These are phyloP conservation scores for Clitoria ternatea DNA, from an alignment of 306 rosid species.

Conservation along the genomic window DNA sequence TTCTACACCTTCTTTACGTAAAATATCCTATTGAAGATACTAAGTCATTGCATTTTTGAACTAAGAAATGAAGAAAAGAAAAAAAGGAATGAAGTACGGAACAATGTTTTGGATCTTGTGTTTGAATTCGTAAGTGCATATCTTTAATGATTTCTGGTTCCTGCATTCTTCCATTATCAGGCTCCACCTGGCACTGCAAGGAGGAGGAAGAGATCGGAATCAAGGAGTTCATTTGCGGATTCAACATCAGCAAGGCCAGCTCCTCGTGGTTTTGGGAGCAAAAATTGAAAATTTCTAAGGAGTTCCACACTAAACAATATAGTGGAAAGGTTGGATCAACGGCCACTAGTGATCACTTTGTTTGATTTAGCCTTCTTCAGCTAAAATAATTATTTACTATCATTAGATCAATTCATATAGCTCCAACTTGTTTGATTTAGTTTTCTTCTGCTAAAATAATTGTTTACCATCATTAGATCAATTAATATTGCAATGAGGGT, in stretches of 20 bases:
- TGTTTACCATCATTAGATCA: conserved; percentile 4
- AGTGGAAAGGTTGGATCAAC: conserved; percentile 11
- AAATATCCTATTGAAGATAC: neutral
- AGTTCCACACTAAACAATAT: conserved; percentile 6
- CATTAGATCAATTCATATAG: conserved; percentile 12
- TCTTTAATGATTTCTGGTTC: conserved; percentile 20
- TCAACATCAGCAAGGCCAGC: conserved; percentile 55
- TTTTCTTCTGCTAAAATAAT: neutral
- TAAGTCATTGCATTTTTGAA: neutral
- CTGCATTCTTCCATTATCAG: conserved; percentile 33
- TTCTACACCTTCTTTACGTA: neutral
- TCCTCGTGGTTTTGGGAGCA: conserved; percentile 86
- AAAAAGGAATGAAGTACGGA: neutral
- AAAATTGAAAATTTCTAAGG: conserved; percentile 38
- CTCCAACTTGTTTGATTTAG: neutral
- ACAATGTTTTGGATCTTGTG: conserved; percentile 2
- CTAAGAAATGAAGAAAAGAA: neutral
- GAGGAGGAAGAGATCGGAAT: conserved; percentile 65
- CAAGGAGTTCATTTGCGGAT: conserved; percentile 52
- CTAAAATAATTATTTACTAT: neutral
- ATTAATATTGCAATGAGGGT: conserved; percentile 10
- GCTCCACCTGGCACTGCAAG: conserved; percentile 79
- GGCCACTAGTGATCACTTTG: neutral
- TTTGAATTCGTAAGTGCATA: conserved; percentile 3
- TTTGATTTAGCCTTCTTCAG: conserved; percentile 1